Percentiles rank a stretch among this genome's conserved stretches.
Conservation (phyloP, 1,284 basidiomycete species). For the Hemileia vastatrix region DNA sequence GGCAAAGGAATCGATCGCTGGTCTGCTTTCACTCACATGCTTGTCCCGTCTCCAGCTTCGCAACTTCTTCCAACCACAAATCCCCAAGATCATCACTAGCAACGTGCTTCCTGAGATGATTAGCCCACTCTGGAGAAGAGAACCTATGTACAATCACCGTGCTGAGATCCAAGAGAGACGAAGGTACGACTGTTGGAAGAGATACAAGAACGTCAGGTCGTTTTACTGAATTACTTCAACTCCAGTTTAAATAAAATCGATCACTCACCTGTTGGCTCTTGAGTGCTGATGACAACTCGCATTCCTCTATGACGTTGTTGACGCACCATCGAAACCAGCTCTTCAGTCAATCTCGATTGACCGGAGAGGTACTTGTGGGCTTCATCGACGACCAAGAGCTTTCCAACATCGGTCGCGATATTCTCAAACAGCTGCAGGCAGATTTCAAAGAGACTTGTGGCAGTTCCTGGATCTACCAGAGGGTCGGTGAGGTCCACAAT, state of each 20-base stretch:
- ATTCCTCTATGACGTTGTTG: conserved; percentile 24
- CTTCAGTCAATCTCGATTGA: conserved; percentile 3
- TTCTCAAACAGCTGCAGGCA: conserved; percentile 13
- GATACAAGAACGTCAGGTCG: neutral
- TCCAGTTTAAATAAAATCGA: neutral
- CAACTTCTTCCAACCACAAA: neutral
- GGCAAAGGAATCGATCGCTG: too few relatives aligned
- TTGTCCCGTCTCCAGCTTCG: neutral
- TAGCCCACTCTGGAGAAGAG: conserved; percentile 13
- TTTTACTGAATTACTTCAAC: too few relatives aligned
- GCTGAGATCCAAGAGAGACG: conserved; percentile 9
- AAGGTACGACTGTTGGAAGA: conserved; percentile 9
- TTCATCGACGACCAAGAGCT: conserved; percentile 20
- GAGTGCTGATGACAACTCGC: conserved; percentile 16
- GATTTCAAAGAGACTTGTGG: conserved; percentile 15
- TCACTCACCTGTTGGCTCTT: conserved; percentile 7
- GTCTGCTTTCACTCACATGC: neutral
- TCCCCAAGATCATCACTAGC: neutral
- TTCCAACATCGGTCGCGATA: conserved; percentile 3
- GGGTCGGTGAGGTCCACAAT: conserved; percentile 22
- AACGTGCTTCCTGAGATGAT: conserved; percentile 16
- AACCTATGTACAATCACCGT: conserved; percentile 13
- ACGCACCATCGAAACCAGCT: conserved; percentile 14
- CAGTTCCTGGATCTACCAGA: conserved; percentile 10
- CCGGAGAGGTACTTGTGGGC: conserved; percentile 21